Base-by-base conservation (phyloP, 176 grass and related monocot species). In the Chloris gayana region DNA sequence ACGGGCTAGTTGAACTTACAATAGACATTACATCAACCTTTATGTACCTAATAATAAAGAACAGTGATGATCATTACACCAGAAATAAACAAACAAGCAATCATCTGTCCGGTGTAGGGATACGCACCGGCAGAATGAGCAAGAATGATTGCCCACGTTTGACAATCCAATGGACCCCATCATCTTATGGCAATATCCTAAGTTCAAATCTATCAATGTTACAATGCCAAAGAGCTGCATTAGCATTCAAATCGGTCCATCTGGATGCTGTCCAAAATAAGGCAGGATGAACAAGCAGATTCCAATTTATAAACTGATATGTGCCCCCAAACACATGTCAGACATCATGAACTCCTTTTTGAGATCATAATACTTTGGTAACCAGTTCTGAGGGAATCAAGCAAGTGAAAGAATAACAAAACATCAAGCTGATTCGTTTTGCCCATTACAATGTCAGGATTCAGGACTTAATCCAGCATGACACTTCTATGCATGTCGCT, bases 91-190 rank as follows among this genome's bases (percentile, higher is more conserved):
- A 14, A 66, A 35, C 3, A 66, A 34, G 66, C 34, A 37, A 3
- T 11, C 67, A 54, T 64, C 21, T 45, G 34, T 49, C 45, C 9
- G 26, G 64, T 72, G 74, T n/a, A 9, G 8, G 18, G 5, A n/a
- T n/a, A 49, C 78, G 59, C 54, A 14, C 75, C 25, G 7, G 31
- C 38, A 79, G 81, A 17, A 33, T 21, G 24, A 67, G 72, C 46
- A 3, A 56, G 35, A 78, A 66, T 56, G 21, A 77, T 58, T 72
- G 64, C 32, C 54, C 0, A 17, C 4, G 10, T 2, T 33, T 76
- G 72, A 70, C 25, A 46, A 45, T 64, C 31, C 15, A 64, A 50
- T 21, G 21, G 14, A 17, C 30, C 22, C 17, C 56, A 31, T 29
- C 17, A 68, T 76, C 8, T 26, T 34, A 69, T 46, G 9, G 12